Evolutionary conservation across 2,329 filamentous ascomycete genomes (phyloP).

Genomic region (Coleophoma cylindrospora): DNA sequence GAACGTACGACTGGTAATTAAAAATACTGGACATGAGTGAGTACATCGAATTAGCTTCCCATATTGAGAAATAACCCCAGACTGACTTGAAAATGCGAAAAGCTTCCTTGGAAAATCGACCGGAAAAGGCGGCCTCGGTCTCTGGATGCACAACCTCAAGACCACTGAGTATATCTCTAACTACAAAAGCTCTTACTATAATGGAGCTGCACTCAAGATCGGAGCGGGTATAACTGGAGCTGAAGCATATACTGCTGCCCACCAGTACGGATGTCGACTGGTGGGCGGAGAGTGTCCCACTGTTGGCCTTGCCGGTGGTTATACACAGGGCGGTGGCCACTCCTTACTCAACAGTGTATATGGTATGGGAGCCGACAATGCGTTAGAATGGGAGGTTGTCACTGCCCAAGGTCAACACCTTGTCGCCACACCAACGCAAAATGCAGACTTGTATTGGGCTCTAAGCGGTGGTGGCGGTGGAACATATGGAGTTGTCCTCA

Average conservation of each 20-base stretch:
- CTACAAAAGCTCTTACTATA: constrained; percentile 25
- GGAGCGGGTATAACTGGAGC: constrained; percentile 37
- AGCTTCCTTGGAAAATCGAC: constrained; percentile 41
- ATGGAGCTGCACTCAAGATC: constrained; percentile 26
- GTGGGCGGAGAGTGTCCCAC: constrained; percentile 48
- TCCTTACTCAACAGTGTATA: constrained; percentile 43
- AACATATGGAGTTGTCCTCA: constrained; percentile 53
- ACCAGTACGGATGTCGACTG: constrained; percentile 37
- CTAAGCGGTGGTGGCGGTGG: constrained; percentile 47
- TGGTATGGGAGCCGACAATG: constrained; percentile 55
- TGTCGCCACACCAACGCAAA: constrained; percentile 41
- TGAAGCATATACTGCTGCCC: constrained; percentile 34
- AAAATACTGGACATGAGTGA: constrained; percentile 38
- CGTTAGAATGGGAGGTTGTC: constrained; percentile 50
- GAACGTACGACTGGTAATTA: constrained; percentile 27
- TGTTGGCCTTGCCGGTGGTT: constrained; percentile 34
- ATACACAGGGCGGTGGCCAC: constrained; percentile 56
- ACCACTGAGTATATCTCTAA: constrained; percentile 28
- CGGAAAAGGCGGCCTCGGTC: constrained; percentile 36
- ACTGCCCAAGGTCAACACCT: constrained; percentile 42
- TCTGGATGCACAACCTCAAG: constrained; percentile 44
- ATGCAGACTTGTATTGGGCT: constrained; percentile 59
- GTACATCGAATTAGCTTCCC: not conserved
- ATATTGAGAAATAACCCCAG: not conserved
- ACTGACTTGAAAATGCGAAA: constrained; percentile 10